A percentile compares a stretch with the other conserved stretches of the same genome.
phyloP scores from a whole-genome alignment of 2,329 filamentous ascomycete genomes.

The Cladophialophora immunda region DNA sequence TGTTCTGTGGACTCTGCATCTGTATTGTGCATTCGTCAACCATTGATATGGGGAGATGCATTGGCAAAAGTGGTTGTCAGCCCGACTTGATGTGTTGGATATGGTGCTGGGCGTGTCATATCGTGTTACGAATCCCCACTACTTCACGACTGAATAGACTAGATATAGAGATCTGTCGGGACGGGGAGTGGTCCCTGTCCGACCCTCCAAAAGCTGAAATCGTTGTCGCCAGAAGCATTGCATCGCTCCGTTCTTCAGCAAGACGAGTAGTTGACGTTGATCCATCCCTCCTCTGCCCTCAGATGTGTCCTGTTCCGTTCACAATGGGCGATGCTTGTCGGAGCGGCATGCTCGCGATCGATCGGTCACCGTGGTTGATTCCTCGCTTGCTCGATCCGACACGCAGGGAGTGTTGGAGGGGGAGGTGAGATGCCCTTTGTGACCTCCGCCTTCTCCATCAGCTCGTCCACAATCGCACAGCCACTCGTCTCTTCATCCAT shows the following conservation, averaged over 20 bases:
- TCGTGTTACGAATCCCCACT: not conserved
- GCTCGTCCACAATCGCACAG: too few species aligned
- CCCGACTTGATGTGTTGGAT: not conserved
- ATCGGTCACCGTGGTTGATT: too few species aligned
- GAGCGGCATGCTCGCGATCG: too few species aligned
- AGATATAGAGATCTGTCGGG: not conserved
- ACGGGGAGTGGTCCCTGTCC: not conserved
- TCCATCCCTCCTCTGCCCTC: too few species aligned
- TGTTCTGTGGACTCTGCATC: not conserved
- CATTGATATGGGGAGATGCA: not conserved
- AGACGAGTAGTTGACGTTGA: too few species aligned
- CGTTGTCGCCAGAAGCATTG: not conserved
- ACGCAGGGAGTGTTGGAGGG: too few species aligned
- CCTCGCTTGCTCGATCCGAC: too few species aligned
- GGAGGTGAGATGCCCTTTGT: too few species aligned
- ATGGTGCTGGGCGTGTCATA: not conserved
- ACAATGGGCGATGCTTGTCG: too few species aligned
- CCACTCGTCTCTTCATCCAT: too few species aligned
- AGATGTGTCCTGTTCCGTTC: too few species aligned
- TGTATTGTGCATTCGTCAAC: not conserved
- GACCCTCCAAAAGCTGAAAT: not conserved
- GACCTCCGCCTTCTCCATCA: too few species aligned
- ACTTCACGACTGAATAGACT: slow-evolving; percentile 6
- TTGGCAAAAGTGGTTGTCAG: not conserved
- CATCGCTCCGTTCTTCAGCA: not conserved